Evolutionary conservation across 495 filamentous ascomycete genomes (phyloP).

Genomic region (Trichoderma reesei): DNA sequence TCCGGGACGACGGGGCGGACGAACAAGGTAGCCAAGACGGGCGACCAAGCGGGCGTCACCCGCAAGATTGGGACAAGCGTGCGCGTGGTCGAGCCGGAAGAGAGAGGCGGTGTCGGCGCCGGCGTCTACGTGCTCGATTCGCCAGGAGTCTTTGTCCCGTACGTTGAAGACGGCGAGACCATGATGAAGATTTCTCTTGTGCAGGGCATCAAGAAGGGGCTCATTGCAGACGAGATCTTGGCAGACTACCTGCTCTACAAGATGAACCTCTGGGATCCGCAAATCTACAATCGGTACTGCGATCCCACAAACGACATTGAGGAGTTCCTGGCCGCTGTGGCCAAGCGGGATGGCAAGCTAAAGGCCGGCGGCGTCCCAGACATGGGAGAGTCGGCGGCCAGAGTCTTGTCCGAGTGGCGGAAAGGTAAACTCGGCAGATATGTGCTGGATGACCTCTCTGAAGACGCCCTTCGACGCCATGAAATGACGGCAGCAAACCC

Average conservation of each 20-base stretch:
- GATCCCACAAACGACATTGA: constrained; percentile 73
- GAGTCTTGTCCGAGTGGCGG: constrained; percentile 79
- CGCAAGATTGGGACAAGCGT: constrained; percentile 74
- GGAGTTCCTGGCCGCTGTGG: constrained; percentile 57
- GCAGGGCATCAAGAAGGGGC: constrained; percentile 80
- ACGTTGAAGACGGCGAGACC: constrained; percentile 68
- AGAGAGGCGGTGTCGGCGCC: constrained; percentile 13
- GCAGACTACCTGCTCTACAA: constrained; percentile 85
- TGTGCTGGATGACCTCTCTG: constrained; percentile 66
- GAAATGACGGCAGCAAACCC: constrained; percentile 28
- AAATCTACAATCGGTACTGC: constrained; percentile 52
- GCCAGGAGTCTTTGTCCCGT: constrained; percentile 84
- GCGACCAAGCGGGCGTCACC: constrained; percentile 81
- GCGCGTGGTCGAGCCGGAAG: constrained; percentile 47
- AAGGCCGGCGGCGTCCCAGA: constrained; percentile 64
- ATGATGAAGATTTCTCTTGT: constrained; percentile 91
- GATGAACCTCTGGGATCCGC: constrained; percentile 54
- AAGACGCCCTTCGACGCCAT: constrained; percentile 39
- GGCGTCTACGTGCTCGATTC: constrained; percentile 45
- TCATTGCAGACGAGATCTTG: constrained; percentile 63
- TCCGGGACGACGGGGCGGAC: constrained; percentile 11
- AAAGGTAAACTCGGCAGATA: constrained; percentile 66
- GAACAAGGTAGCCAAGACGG: constrained; percentile 68
- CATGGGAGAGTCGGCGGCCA: constrained; percentile 64
- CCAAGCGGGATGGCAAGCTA: constrained; percentile 63